A percentile compares a stretch with the other conserved stretches of the same genome.
Conservation (phyloP, 148 eudicot genomes). For the Rhododendron kiyosumense region DNA sequence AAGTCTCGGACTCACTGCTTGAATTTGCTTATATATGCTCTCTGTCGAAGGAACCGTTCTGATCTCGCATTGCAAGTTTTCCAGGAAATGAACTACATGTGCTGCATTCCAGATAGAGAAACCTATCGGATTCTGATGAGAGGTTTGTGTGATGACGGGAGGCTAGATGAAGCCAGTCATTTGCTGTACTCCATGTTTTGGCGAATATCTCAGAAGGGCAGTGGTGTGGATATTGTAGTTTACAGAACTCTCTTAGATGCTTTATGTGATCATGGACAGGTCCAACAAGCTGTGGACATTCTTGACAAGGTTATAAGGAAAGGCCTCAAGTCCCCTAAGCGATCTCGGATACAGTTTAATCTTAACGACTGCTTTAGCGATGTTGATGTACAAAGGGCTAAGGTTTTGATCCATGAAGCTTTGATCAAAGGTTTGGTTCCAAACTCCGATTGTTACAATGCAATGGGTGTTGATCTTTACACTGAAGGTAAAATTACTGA, state of each 20-base stretch:
- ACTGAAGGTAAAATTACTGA: constrained; percentile 50
- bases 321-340: constrained; percentile 72
- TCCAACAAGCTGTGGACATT: constrained; percentile 57
- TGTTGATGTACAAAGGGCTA: constrained; percentile 37
- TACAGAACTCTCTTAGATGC: constrained; percentile 66
- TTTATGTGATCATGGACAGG: constrained; percentile 59
- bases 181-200: constrained; percentile 83
- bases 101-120: constrained; percentile 64
- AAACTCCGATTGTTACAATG: constrained; percentile 54
- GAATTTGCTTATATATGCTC: constrained; percentile 62
- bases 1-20: constrained; percentile 58
- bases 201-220: constrained; percentile 84
- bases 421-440: constrained; percentile 65
- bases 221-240: constrained; percentile 74
- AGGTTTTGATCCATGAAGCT: constrained; percentile 56
- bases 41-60: constrained; percentile 56
- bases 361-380: constrained; percentile 33
- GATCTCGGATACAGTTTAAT: constrained; percentile 40
- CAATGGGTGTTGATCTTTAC: constrained; percentile 64
- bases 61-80: constrained; percentile 71
- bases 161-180: constrained; percentile 74
- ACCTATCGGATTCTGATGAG: constrained; percentile 72
- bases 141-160: constrained; percentile 70
- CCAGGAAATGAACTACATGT: constrained; percentile 63
- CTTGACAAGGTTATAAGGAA: constrained; percentile 70